Evolutionary conservation across 495 filamentous ascomycete species (phyloP), one percentile per base, ranked within the genome.

Genomic region (Neurospora intermedia): DNA sequence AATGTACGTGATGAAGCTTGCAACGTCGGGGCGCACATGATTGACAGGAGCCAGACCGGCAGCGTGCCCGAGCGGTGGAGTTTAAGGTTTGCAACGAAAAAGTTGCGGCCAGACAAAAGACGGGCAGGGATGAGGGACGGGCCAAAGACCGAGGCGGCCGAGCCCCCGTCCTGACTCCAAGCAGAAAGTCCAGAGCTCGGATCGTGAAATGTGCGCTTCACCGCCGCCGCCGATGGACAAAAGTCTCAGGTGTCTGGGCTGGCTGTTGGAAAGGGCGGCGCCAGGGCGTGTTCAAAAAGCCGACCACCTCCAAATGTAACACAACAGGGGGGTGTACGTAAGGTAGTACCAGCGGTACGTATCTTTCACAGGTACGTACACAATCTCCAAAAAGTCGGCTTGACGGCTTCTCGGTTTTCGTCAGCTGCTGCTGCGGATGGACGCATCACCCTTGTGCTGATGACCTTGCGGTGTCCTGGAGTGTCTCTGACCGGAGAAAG

Each of bases 351-450:
- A 20, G 6, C 3, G 54, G 18, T 59, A 62, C 70, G 23, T 69
- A 54, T 46, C 38, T 23, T 27, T 15, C 20, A 6, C 20, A 31
- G 45, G 23, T 72, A 59, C 71, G 31, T 69, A 38, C 71, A 40
- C 71, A 27, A 15, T 72, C 54, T 35, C 54, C 54, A 35, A 66
- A 62, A 66, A 66, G 71, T 40, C 35, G 42, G 23, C 11, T 45
- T 62, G 41, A 59, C 73, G 77, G 77, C 70, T 45, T 76, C 72
- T 75, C 73, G 76, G 46, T 77, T 76, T 76, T 77, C 76, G 77
- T 79, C 77, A 79, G 77, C 77, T 79, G 77, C 76, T 76, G 77
- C 76, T 76, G 77, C 77, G 77, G 74, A 79, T 77, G 77, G 54
- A 77, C 71, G 77, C 77, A 79, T 41, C 71, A 77, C 69, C 74